phyloP scores from a whole-genome alignment of 2,329 filamentous ascomycete species.

The Teratosphaeria gauchensis region DNA sequence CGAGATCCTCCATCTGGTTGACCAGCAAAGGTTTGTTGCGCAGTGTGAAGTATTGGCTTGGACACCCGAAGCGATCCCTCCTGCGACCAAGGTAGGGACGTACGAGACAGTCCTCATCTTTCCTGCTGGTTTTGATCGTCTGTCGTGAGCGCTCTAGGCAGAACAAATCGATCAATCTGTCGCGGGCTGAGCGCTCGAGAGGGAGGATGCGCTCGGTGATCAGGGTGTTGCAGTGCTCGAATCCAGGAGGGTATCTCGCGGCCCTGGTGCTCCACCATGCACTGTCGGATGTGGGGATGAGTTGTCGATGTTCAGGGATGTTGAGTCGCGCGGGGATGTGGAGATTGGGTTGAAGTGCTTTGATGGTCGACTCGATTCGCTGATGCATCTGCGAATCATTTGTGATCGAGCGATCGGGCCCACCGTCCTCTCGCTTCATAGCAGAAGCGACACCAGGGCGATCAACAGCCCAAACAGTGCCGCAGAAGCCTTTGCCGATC shows the following conservation, averaged over 20 bases:
- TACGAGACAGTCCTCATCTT: constrained; percentile 34
- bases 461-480: constrained; percentile 4
- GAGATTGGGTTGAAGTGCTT: background rate
- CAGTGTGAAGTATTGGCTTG: constrained; percentile 31
- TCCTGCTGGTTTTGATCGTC: constrained; percentile 1
- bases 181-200: background rate
- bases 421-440: constrained; percentile 6
- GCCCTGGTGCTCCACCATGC: background rate
- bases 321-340: background rate
- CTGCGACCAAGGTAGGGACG: constrained; percentile 40
- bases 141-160: background rate
- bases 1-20: constrained; percentile 41
- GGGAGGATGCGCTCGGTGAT: constrained; percentile 6
- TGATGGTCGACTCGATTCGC: background rate
- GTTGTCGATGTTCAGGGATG: background rate
- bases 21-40: constrained; percentile 42
- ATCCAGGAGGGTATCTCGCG: background rate
- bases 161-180: constrained; percentile 7
- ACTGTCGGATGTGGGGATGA: background rate
- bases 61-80: constrained; percentile 7
- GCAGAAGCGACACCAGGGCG: background rate
- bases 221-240: constrained; percentile 1
- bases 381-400: constrained; percentile 4
- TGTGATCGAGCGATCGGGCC: background rate
- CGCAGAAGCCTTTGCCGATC: background rate